Conservation (phyloP, 257 asterid species). For the Thymus mandschuricus region DNA sequence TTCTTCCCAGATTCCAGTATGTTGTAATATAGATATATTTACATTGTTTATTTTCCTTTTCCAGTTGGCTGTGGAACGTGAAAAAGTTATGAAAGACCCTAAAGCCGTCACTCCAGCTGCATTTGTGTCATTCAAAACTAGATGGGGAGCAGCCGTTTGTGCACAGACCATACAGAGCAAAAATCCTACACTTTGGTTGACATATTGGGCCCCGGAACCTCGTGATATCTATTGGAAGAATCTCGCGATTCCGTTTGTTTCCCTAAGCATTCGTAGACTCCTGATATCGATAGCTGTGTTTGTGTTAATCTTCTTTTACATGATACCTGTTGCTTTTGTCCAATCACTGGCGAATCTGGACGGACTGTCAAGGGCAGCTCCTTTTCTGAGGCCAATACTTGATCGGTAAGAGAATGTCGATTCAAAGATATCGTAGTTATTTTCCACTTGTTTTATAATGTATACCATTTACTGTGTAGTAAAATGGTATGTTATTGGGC, state of each 20-base stretch:
- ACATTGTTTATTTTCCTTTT: no score
- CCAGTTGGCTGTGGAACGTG: constrained; percentile 70
- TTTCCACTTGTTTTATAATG: not conserved
- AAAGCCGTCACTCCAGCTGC: constrained; percentile 73
- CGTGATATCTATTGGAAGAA: constrained; percentile 95
- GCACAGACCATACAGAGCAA: constrained; percentile 97
- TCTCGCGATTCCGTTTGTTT: constrained; percentile 79
- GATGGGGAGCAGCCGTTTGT: constrained; percentile 98
- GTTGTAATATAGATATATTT: constrained; percentile 4
- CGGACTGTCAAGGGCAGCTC: constrained; percentile 84
- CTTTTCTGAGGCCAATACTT: constrained; percentile 78
- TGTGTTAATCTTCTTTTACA: constrained; percentile 87
- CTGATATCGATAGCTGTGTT: constrained; percentile 62
- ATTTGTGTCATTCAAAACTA: constrained; percentile 85
- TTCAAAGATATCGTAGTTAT: constrained; percentile 1
- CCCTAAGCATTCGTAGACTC: constrained; percentile 72
- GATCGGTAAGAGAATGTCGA: constrained; percentile 60
- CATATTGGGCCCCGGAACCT: constrained; percentile 98
- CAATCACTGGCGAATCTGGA: constrained; percentile 97
- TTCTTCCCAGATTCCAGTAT: not conserved
- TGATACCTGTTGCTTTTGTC: constrained; percentile 95
- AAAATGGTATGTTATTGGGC: not conserved
- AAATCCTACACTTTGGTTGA: constrained; percentile 83
- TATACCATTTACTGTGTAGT: not conserved
- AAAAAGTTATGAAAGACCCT: constrained; percentile 67